These are phyloP conservation scores for Pugionium dolabratum DNA, from an alignment of 345 rosid genomes.

Conservation along the genomic window DNA sequence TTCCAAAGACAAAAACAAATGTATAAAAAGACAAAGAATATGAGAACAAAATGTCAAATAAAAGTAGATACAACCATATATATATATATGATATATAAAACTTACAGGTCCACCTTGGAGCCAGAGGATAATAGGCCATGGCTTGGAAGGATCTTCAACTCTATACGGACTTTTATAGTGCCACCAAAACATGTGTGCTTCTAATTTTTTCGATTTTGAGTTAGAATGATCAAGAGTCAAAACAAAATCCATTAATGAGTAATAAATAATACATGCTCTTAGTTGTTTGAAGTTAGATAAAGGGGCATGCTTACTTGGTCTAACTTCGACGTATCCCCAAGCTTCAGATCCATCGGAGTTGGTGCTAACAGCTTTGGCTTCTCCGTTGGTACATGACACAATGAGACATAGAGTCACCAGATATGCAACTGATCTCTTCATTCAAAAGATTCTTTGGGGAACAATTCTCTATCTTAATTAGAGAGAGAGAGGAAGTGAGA, in stretches of 20 bases:
- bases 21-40: slow-evolving; percentile 9
- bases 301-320: slow-evolving; percentile 82
- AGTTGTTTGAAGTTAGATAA: neutral
- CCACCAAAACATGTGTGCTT: slow-evolving; percentile 98
- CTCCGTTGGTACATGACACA: slow-evolving; percentile 41
- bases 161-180: slow-evolving; percentile 79
- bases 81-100: neutral
- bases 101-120: slow-evolving; percentile 97
- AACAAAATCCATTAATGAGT: slow-evolving; percentile 3
- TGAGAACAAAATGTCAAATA: neutral
- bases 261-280: no score
- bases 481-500: neutral
- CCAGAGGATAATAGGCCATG: slow-evolving; percentile 97
- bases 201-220: slow-evolving; percentile 39
- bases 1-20: slow-evolving; percentile 15
- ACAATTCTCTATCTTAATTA: no score
- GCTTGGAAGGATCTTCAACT: slow-evolving; percentile 72
- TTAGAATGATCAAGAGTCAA: slow-evolving; percentile 10
- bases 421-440: slow-evolving; percentile 46
- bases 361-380: slow-evolving; percentile 33
- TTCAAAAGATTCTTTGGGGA: slow-evolving; percentile 29
- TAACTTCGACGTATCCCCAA: slow-evolving; percentile 93
- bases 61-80: slow-evolving; percentile 20
- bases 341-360: slow-evolving; percentile 59
- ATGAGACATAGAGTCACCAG: slow-evolving; percentile 38